Evolutionary conservation across 192 early-diverging fungal species (phyloP), one percentile per base, ranked within the genome.

Genomic region (Funneliformis mosseae): DNA sequence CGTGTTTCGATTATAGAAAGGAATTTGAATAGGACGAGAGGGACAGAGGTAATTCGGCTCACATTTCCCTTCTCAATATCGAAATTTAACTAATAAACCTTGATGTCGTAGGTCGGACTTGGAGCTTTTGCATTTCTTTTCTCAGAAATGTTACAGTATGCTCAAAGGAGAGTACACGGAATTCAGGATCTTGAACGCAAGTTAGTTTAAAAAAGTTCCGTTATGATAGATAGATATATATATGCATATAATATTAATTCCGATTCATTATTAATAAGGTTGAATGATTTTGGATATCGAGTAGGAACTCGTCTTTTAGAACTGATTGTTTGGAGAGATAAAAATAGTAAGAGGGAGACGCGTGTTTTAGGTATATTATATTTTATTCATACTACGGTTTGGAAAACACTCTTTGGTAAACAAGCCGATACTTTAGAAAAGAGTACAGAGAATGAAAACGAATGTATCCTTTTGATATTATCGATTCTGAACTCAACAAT

Each of bases 341-440:
- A 95, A 83, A 92, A 85, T 67, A 88, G 89, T 38, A 95, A 95
- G 77, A 92, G 98, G 18, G 98, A 99, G 76, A 97, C 91, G 8
- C 89, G 94, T 7, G 91, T 99, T 38, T 88, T 99, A 33, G 91
- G 93, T 10, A 93, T 96, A 21, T 89, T 99, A 28, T 93, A 95
- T 72, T 99, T 97, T 83, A 95, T 99, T 83, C 93, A 99, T 85
- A 93, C 94, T 1, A 94, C 92, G 3, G 89, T 99, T 21, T 99
- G 98, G 98, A 96, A 97, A 77, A 83, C 89, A 1, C 85, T 99
- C 83, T 99, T 99, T 89, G 97, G 97, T 61, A 98, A 97, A 84
- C 91, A 91, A 78, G 97, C 97, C 7, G 97, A 99, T 86, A 94
- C 97, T 59, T 85, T 99, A 73, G 97, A 98, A 80, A 97, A 96